Evolutionary conservation across 345 rosid species (phyloP).

Genomic region (Bruguiera sexangula): DNA sequence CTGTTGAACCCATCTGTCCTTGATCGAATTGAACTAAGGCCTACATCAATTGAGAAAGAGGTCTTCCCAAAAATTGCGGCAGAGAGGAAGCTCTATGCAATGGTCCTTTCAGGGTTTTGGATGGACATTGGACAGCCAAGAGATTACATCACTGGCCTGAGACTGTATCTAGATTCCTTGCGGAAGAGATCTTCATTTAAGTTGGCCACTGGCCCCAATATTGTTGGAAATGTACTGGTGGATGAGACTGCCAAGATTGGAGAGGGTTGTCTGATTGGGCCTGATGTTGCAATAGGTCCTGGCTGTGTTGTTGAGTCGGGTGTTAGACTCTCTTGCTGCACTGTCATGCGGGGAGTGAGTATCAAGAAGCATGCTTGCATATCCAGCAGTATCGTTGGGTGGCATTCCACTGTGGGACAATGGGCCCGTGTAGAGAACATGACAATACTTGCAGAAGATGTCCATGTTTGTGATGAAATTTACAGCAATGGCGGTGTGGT

Average conservation of each 20-base stretch:
- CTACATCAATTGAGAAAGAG: conserved; percentile 94
- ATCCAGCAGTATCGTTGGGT: conserved; percentile 90
- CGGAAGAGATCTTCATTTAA: conserved; percentile 65
- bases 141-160: conserved; percentile 88
- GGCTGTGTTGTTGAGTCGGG: conserved; percentile 92
- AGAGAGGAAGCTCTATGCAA: conserved; percentile 67
- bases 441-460: conserved; percentile 97
- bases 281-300: conserved; percentile 94
- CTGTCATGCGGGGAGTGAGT: conserved; percentile 93
- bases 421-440: conserved; percentile 98
- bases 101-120: conserved; percentile 98
- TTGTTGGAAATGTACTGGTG: conserved; percentile 83
- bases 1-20: conserved; percentile 87
- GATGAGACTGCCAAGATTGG: conserved; percentile 89
- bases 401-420: conserved; percentile 96
- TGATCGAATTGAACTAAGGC: conserved; percentile 82
- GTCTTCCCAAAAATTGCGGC: conserved; percentile 95
- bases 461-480: conserved; percentile 87
- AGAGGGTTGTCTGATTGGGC: conserved; percentile 95
- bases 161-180: conserved; percentile 91
- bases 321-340: conserved; percentile 92
- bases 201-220: conserved; percentile 55
- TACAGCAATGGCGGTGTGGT: conserved; percentile 98
- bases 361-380: conserved; percentile 94
- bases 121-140: conserved; percentile 99